Percentiles rank a stretch among this genome's conserved stretches.
phyloP scores from a whole-genome alignment of 2,329 filamentous ascomycete genomes.

The Aureobasidium uvarum region DNA sequence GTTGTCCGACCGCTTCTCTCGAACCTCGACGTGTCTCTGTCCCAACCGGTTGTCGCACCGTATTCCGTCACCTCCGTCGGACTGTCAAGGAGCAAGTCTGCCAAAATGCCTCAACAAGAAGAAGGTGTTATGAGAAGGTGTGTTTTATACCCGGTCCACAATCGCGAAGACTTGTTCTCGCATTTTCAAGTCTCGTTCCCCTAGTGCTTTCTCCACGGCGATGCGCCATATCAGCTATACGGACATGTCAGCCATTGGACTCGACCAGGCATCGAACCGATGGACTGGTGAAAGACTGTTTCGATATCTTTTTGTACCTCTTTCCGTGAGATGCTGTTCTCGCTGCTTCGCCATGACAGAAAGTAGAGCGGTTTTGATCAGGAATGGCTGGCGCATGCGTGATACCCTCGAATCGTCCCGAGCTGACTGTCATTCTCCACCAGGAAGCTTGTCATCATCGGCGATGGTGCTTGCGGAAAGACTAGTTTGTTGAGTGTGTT shows the following conservation, averaged over 20 bases:
- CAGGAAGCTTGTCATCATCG: constrained; percentile 95
- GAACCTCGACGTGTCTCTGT: background rate
- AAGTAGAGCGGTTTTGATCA: background rate
- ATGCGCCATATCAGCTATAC: background rate
- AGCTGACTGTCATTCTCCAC: background rate
- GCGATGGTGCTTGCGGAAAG: constrained; percentile 96
- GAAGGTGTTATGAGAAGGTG: constrained; percentile 43
- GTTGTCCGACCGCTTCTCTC: background rate
- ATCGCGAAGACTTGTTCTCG: background rate
- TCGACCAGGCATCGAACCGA: background rate
- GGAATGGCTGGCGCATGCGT: background rate
- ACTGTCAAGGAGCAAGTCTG: background rate
- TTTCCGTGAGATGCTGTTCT: background rate
- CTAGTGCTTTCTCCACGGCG: background rate
- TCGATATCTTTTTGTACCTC: background rate
- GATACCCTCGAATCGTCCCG: background rate
- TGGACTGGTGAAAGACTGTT: background rate
- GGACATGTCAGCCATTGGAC: too few relatives aligned
- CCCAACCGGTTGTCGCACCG: background rate
- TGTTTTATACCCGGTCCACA: constrained; percentile 23
- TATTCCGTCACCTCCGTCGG: background rate
- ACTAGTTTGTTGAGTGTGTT: constrained; percentile 97
- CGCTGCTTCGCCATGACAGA: background rate
- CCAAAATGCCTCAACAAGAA: constrained; percentile 40
- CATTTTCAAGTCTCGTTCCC: background rate